phyloP scores from a whole-genome alignment of 805 yeast genomes.

The Candida ipomoeae region DNA sequence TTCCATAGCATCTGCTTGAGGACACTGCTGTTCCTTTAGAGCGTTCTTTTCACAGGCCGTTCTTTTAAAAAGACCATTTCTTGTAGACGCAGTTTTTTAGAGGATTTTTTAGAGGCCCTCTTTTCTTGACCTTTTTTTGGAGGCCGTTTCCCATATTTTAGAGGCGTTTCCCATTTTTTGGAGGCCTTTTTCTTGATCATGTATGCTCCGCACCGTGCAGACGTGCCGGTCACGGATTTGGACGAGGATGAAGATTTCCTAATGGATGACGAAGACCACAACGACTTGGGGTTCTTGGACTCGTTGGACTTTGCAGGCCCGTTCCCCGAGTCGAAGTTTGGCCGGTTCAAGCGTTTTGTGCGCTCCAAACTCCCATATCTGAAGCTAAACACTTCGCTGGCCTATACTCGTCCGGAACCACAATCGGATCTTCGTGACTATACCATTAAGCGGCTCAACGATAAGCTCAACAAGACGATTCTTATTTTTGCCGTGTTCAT shows the following conservation, averaged over 20 bases:
- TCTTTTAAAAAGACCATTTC: too few species aligned
- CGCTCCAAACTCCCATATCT: conserved; percentile 4
- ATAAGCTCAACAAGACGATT: conserved; percentile 18
- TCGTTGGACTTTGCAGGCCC: conserved; percentile 1
- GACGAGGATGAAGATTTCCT: conserved; percentile 41
- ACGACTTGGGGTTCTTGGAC: conserved; percentile 15
- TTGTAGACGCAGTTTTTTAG: too few species aligned
- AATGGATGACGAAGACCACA: conserved; percentile 16
- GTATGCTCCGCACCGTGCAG: conserved; percentile 37
- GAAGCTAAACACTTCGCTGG: not conserved
- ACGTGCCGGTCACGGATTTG: conserved; percentile 53
- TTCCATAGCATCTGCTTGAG: too few species aligned
- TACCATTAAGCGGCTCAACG: conserved; percentile 23
- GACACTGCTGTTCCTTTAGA: too few species aligned
- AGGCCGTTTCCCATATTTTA: too few species aligned
- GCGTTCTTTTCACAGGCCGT: too few species aligned
- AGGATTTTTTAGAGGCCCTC: too few species aligned
- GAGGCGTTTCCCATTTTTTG: too few species aligned
- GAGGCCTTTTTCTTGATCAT: not conserved
- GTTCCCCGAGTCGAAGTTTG: not conserved
- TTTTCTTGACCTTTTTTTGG: too few species aligned
- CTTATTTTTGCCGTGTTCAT: conserved; percentile 10
- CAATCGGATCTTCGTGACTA: conserved; percentile 19
- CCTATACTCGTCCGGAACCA: not conserved
- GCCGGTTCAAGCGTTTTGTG: not conserved